Percentiles rank a stretch among this genome's conserved stretches.
These are phyloP conservation scores for Fusarium penzigii DNA, from an alignment of 2,329 filamentous ascomycete species.

Conservation along the genomic window DNA sequence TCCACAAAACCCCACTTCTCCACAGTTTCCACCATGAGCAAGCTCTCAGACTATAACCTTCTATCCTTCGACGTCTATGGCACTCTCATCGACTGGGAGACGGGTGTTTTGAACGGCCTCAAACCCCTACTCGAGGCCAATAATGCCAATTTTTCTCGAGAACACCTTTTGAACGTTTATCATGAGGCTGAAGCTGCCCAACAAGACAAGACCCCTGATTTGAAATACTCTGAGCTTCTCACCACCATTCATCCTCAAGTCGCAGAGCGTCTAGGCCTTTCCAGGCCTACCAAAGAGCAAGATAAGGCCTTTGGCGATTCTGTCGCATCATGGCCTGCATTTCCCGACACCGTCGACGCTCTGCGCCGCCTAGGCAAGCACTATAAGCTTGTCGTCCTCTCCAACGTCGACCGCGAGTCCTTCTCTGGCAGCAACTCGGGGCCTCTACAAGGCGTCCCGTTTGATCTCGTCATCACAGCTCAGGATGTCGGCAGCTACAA, in stretches of 20 bases:
- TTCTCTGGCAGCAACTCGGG: slow-evolving; percentile 48
- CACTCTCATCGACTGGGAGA: slow-evolving; percentile 79
- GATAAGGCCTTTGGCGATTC: slow-evolving; percentile 52
- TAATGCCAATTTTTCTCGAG: slow-evolving; percentile 32
- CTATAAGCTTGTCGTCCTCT: slow-evolving; percentile 60
- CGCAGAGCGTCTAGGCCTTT: slow-evolving; percentile 44
- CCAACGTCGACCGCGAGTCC: slow-evolving; percentile 57
- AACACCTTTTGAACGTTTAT: slow-evolving; percentile 43
- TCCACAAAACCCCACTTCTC: neutral
- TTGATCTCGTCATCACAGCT: slow-evolving; percentile 68
- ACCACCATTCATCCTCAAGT: slow-evolving; percentile 47
- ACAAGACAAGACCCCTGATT: slow-evolving; percentile 55
- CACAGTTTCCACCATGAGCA: slow-evolving; percentile 15
- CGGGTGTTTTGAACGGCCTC: slow-evolving; percentile 60
- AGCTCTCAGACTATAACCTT: slow-evolving; percentile 33
- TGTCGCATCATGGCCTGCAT: slow-evolving; percentile 58
- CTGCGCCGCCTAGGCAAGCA: slow-evolving; percentile 49
- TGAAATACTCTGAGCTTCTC: slow-evolving; percentile 63
- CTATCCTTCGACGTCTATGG: slow-evolving; percentile 81
- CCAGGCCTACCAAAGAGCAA: slow-evolving; percentile 38
- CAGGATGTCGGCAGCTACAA: slow-evolving; percentile 74
- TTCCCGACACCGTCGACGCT: slow-evolving; percentile 58
- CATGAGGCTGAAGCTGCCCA: slow-evolving; percentile 50
- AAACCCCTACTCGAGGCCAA: slow-evolving; percentile 45
- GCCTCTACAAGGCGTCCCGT: slow-evolving; percentile 48